These are phyloP conservation scores for Heteromeles arbutifolia DNA, from an alignment of 306 rosid species.

Conservation along the genomic window DNA sequence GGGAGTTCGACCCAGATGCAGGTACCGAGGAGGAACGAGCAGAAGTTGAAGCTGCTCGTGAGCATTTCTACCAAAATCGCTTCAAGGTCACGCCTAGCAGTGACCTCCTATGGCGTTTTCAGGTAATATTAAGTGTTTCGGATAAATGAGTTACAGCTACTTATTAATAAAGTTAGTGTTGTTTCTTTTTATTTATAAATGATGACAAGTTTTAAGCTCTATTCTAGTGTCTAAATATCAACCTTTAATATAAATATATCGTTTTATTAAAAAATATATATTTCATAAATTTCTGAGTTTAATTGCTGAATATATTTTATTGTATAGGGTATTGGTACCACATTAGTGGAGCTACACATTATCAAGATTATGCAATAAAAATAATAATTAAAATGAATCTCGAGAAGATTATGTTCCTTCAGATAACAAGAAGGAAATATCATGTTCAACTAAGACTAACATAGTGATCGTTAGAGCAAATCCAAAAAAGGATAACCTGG, in stretches of 20 bases:
- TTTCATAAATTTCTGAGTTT: neutral
- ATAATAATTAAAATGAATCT: neutral
- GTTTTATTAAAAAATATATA: too few relatives aligned
- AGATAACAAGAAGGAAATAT: neutral
- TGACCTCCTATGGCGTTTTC: constrained; percentile 28
- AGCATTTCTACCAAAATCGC: constrained; percentile 5
- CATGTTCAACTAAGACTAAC: neutral
- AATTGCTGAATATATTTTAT: neutral
- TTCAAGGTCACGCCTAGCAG: neutral
- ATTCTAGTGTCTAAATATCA: too few relatives aligned
- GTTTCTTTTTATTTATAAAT: too few relatives aligned
- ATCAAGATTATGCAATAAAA: neutral
- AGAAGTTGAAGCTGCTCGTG: constrained; percentile 6
- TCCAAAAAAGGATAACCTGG: neutral
- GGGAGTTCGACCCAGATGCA: constrained; percentile 7
- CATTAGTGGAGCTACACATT: neutral
- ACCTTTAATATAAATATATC: too few relatives aligned
- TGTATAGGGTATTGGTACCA: neutral
- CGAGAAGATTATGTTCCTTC: neutral
- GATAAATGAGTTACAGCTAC: neutral
- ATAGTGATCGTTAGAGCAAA: neutral
- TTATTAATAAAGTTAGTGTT: neutral
- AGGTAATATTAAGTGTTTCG: neutral
- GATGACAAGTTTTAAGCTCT: too few relatives aligned
- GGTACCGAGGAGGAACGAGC: constrained; percentile 14